Base-by-base conservation (phyloP, 73 alveolate genomes). In the Uronychia setigera region DNA sequence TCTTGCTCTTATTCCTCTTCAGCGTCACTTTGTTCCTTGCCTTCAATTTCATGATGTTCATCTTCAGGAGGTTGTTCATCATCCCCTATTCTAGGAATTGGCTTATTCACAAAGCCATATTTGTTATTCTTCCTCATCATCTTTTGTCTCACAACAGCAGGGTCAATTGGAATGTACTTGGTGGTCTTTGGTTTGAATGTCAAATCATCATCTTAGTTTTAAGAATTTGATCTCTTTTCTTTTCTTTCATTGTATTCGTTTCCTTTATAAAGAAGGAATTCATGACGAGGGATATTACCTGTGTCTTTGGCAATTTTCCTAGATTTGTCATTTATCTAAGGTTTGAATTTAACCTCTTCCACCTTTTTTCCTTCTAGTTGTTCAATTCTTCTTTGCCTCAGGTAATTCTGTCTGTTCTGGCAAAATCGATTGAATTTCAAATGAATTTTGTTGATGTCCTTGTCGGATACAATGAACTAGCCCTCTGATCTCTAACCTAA, bases 241-340 rank as follows among this genome's bases (percentile, higher is more conserved):
- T 46, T 46, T 19, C 67, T 46, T 46, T 46, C 67, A 5, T 46
- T 46, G 67, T 46, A 46, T 19, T 46, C 5, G 67, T 46, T 46
- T 46, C 67, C 67, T 46, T 46, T 46, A 19, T 46, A 11, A 5
- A 46, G 67, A 5, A 46, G 67, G 67, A 82, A 28, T 35, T 82
- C 81, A 82, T 59, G 76, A 60, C 74, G 60, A 67, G 89, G 89
- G 35, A 32, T 33, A 28, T 82, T 60, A 31, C 35, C 74, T n/a
- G n/a, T n/a, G n/a, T n/a, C n/a, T 29, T 82, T 80, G 26, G 33
- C 33, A 9, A 82, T 1, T 33, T 58, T 82, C 77, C 26, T 29
- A 1, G 89, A 82, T 30, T 59, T 74, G 1, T 32, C 76, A 60
- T 74, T 60, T 32, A 60, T 82, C 32, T 14, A 11, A 26, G 89